Percentiles rank a stretch among this genome's conserved stretches.
These are phyloP conservation scores for Verticillium isaacii DNA, from an alignment of 2,329 filamentous ascomycete genomes.

Conservation along the genomic window DNA sequence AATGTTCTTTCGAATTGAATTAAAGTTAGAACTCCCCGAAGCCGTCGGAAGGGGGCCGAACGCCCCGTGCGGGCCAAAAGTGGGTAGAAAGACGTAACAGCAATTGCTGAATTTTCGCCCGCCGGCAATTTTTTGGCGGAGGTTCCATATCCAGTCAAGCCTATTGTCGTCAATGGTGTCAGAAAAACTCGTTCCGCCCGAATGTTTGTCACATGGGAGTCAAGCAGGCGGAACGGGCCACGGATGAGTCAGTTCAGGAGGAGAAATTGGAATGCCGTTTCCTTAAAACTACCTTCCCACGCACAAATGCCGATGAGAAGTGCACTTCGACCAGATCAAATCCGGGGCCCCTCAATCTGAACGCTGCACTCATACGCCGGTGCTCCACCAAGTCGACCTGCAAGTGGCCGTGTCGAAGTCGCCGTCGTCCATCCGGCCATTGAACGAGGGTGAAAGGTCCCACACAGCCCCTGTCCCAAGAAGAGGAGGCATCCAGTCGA, in stretches of 20 bases:
- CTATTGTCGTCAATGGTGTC: constrained; percentile 3
- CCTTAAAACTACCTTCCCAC: constrained; percentile 1
- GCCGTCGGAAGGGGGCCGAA: not conserved
- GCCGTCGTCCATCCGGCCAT: not conserved
- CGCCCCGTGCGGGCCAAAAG: constrained; percentile 7
- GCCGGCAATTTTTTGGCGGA: constrained; percentile 7
- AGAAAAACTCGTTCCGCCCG: constrained; percentile 3
- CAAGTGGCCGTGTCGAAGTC: not conserved
- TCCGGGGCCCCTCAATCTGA: constrained; percentile 13
- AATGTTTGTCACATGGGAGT: not conserved
- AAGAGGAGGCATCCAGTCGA: no score
- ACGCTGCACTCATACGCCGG: constrained; percentile 1
- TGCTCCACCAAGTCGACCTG: constrained; percentile 7
- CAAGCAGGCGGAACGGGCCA: constrained; percentile 4
- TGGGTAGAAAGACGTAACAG: constrained; percentile 13
- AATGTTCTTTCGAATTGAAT: not conserved
- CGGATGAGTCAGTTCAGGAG: constrained; percentile 7
- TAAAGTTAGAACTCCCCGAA: not conserved
- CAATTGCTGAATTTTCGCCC: constrained; percentile 11
- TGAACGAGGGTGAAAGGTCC: no score
- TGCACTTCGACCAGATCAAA: not conserved
- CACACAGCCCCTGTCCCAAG: no score
- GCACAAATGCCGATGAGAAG: constrained; percentile 5
- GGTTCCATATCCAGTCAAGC: constrained; percentile 8
- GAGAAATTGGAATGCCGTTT: not conserved